Evolutionary conservation across 1,284 basidiomycete genomes (phyloP).

Genomic region (Leccinum fallax): DNA sequence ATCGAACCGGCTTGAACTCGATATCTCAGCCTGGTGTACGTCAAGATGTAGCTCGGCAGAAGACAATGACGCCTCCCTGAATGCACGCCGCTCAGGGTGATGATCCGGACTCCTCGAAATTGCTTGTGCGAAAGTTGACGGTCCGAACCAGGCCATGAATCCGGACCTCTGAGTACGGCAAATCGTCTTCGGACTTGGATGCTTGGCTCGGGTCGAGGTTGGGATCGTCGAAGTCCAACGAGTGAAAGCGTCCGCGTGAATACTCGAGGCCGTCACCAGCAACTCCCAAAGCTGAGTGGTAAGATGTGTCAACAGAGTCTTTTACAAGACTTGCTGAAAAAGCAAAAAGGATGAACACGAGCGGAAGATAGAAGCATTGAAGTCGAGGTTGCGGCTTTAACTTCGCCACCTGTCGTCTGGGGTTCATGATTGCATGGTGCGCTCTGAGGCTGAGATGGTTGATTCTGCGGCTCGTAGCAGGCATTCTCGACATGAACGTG

Average conservation of each 20-base stretch:
- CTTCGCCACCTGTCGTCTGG: constrained; percentile 2
- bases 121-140: constrained; percentile 71
- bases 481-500: constrained; percentile 12
- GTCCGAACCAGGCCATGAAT: constrained; percentile 41
- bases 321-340: background rate
- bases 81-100: constrained; percentile 77
- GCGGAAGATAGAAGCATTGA: constrained; percentile 5
- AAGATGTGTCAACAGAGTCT: background rate
- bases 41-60: constrained; percentile 7
- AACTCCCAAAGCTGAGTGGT: constrained; percentile 4
- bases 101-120: constrained; percentile 74
- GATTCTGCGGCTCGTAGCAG: too few relatives aligned
- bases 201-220: constrained; percentile 45
- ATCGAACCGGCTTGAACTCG: constrained; percentile 74
- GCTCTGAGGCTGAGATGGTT: too few relatives aligned
- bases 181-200: constrained; percentile 47
- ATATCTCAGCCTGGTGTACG: constrained; percentile 43
- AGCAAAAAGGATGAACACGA: constrained; percentile 9
- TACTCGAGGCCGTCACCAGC: background rate
- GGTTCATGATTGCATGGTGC: background rate
- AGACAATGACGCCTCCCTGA: constrained; percentile 44
- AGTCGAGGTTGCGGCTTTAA: constrained; percentile 15
- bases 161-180: constrained; percentile 72
- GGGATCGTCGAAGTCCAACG: constrained; percentile 41
- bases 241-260: constrained; percentile 1